Percentiles rank a stretch among this genome's conserved stretches.
Conservation (phyloP, 257 asterid species). For the Forsythia suspensa region DNA sequence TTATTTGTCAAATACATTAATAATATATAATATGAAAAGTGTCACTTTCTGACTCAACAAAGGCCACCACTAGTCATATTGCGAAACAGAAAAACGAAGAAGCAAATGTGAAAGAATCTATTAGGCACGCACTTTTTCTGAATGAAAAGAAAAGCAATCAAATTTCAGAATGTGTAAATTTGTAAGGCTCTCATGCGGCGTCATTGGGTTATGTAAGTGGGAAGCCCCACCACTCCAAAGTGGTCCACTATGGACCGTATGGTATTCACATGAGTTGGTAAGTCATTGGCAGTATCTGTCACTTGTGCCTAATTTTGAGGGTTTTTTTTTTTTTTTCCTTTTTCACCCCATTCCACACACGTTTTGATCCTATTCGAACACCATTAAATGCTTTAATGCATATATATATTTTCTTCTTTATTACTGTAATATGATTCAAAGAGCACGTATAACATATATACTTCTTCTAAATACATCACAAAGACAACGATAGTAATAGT, state of each 20-base stretch:
- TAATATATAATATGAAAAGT: background rate
- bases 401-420: too few species aligned
- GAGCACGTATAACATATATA: too few species aligned
- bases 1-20: too few species aligned
- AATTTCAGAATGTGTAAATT: background rate
- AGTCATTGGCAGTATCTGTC: background rate
- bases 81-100: background rate
- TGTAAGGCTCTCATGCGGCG: background rate
- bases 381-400: too few species aligned
- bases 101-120: too few species aligned
- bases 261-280: background rate
- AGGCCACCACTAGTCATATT: background rate
- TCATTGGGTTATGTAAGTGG: background rate
- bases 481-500: too few species aligned
- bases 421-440: too few species aligned
- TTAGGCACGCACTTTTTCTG: background rate
- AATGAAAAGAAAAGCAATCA: background rate
- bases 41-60: background rate
- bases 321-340: background rate
- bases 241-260: background rate
- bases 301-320: background rate
- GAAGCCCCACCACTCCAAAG: slow-evolving; percentile 1
- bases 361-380: too few species aligned
- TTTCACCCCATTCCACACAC: background rate
- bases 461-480: too few species aligned